Evolutionary conservation across 2,329 filamentous ascomycete species (phyloP).

Genomic region (Calonectria honghensis): DNA sequence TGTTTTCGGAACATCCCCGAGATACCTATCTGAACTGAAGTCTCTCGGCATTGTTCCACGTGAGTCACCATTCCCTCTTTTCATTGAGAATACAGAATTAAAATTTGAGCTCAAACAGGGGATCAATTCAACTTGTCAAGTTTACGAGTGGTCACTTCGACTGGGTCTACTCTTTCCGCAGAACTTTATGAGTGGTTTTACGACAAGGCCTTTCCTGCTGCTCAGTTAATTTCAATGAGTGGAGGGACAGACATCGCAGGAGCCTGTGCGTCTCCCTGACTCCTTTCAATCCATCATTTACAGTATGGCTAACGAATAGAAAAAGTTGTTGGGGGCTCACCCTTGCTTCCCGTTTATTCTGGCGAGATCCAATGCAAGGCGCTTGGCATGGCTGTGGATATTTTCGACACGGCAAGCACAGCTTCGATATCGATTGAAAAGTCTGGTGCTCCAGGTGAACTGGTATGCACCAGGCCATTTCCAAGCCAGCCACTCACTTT

Average conservation of each 20-base stretch:
- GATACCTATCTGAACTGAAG: conserved; percentile 30
- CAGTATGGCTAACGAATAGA: not conserved
- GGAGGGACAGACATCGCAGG: conserved; percentile 37
- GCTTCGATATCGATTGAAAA: not conserved
- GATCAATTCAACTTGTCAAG: conserved; percentile 23
- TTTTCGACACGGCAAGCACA: conserved; percentile 19
- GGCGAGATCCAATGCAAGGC: conserved; percentile 43
- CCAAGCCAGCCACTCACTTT: conserved; percentile 27
- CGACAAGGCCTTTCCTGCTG: conserved; percentile 5
- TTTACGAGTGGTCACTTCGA: conserved; percentile 31
- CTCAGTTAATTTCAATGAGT: conserved; percentile 35
- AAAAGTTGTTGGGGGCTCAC: conserved; percentile 34
- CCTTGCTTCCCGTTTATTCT: conserved; percentile 31
- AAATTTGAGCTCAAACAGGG: not conserved
- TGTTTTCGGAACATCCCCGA: conserved; percentile 35
- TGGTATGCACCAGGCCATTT: conserved; percentile 30
- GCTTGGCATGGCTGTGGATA: conserved; percentile 42
- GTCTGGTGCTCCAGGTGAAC: conserved; percentile 23
- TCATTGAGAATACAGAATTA: too few species aligned
- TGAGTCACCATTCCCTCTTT: not conserved
- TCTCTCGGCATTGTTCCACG: conserved; percentile 19
- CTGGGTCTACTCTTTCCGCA: conserved; percentile 19
- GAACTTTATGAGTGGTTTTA: conserved; percentile 38
- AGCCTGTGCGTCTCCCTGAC: conserved; percentile 11
- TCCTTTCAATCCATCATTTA: not conserved